Percentiles rank a stretch among this genome's conserved stretches.
Conservation (phyloP, 306 rosid genomes). For the Cucurbita moschata region DNA sequence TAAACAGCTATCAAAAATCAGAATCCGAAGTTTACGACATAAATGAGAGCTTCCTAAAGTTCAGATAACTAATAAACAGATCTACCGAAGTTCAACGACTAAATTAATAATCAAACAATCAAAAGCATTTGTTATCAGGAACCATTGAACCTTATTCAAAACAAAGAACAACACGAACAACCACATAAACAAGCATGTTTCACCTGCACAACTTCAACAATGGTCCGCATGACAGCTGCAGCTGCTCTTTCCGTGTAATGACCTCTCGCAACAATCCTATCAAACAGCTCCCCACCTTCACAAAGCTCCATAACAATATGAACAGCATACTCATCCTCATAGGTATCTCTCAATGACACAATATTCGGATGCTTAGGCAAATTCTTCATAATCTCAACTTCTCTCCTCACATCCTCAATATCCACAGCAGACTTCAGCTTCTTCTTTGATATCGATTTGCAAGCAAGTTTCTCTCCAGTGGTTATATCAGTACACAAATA, state of each 20-base stretch:
- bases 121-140: not conserved
- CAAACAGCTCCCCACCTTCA: conserved; percentile 24
- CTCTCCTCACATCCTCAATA: conserved; percentile 22
- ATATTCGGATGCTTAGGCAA: conserved; percentile 23
- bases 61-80: not conserved
- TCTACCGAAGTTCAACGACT: not conserved
- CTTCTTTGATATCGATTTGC: conserved; percentile 25
- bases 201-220: conserved; percentile 27
- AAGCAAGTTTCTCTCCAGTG: conserved; percentile 15
- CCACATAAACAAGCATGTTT: not conserved
- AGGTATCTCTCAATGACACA: conserved; percentile 18
- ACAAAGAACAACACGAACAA: not conserved
- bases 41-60: not conserved
- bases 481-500: conserved; percentile 13
- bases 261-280: conserved; percentile 23
- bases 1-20: not conserved
- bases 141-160: not conserved
- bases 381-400: conserved; percentile 24
- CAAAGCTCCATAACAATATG: conserved; percentile 24
- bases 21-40: not conserved
- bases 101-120: not conserved
- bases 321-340: conserved; percentile 21
- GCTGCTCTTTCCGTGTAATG: conserved; percentile 26
- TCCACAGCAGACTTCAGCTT: conserved; percentile 19
- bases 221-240: conserved; percentile 19